Evolutionary conservation across 305 asterid species (phyloP).

Genomic region (Rubia tinctorum): DNA sequence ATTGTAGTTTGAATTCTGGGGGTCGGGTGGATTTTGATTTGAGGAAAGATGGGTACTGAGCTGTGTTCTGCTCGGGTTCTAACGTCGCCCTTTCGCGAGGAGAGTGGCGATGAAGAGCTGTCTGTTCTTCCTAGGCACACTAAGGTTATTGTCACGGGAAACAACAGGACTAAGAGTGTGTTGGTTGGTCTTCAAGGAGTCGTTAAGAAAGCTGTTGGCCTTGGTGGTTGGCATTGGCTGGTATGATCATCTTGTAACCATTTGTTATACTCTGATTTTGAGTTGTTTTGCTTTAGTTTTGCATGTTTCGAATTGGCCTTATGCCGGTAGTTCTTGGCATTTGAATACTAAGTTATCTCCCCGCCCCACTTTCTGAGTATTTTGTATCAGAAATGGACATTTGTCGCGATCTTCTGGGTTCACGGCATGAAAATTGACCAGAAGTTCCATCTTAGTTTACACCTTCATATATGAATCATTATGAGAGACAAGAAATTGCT

Average conservation of each 20-base stretch:
- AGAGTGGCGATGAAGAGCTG: slow-evolving; percentile 85
- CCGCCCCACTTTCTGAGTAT: background rate
- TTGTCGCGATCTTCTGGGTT: too few relatives aligned
- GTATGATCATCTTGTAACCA: slow-evolving; percentile 31
- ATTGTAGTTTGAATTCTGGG: background rate
- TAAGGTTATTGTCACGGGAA: slow-evolving; percentile 90
- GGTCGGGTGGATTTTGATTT: slow-evolving; percentile 20
- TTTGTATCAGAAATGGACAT: too few relatives aligned
- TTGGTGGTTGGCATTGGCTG: slow-evolving; percentile 99
- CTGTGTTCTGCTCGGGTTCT: slow-evolving; percentile 60
- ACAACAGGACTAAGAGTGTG: slow-evolving; percentile 93
- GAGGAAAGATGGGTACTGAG: slow-evolving; percentile 53
- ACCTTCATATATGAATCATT: background rate
- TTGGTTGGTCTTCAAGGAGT: slow-evolving; percentile 96
- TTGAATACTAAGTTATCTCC: background rate
- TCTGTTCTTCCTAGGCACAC: slow-evolving; percentile 97
- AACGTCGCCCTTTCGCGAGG: slow-evolving; percentile 65
- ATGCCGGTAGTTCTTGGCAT: background rate
- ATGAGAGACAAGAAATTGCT: background rate
- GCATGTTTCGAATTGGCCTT: background rate
- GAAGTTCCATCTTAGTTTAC: background rate
- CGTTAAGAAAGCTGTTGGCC: slow-evolving; percentile 98
- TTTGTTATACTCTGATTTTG: background rate
- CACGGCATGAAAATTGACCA: background rate
- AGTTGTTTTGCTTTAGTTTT: background rate